Conservation (phyloP, 2,329 filamentous ascomycete species). For the Sporothrix phasma region DNA sequence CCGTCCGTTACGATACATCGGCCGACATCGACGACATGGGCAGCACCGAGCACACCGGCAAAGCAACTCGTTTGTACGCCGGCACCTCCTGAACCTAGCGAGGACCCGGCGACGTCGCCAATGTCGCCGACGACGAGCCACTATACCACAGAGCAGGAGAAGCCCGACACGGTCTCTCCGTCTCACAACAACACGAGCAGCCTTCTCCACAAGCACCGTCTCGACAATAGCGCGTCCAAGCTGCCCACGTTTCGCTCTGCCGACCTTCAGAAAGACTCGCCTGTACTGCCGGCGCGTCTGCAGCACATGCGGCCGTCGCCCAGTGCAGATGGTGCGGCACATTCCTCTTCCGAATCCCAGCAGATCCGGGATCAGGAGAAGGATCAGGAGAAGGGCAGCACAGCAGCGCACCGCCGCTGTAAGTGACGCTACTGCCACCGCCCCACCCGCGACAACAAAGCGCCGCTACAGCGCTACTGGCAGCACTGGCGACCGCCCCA, state of each 20-base stretch:
- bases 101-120: not conserved
- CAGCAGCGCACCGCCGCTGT: conserved; percentile 8
- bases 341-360: conserved; percentile 21
- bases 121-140: not conserved
- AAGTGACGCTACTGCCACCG: conserved; percentile 2
- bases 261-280: conserved; percentile 34
- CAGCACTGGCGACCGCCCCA: not conserved
- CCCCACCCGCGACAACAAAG: conserved; percentile 3
- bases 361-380: not conserved
- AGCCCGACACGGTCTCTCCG: not conserved
- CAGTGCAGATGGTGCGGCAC: conserved; percentile 9
- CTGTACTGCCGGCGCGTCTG: conserved; percentile 27
- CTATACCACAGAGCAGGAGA: not conserved
- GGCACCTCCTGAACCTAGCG: not conserved
- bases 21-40: not conserved
- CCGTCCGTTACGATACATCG: not conserved
- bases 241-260: conserved; percentile 45
- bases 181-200: conserved; percentile 12
- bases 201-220: conserved; percentile 38
- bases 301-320: conserved; percentile 32
- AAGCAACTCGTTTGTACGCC: not conserved
- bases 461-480: conserved; percentile 7
- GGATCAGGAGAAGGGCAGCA: not conserved
- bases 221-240: conserved; percentile 45
- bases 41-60: not conserved